A percentile compares a stretch with the other conserved stretches of the same genome.
Evolutionary conservation across 164 flowering plant genomes (phyloP).

Genomic region (Pachysandra terminalis): DNA sequence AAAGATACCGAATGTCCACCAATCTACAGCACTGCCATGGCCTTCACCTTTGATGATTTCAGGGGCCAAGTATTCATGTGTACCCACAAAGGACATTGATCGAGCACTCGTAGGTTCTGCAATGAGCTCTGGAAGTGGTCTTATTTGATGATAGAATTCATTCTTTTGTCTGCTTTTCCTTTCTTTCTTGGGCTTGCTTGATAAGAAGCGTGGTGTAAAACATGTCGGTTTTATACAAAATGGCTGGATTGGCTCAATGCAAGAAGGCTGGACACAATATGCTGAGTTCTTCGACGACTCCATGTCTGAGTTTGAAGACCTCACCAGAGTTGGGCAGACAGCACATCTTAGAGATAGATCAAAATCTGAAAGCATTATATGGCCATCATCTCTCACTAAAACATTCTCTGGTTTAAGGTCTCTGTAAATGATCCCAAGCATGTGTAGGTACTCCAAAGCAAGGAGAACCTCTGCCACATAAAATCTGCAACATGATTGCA

Average conservation of each 20-base stretch:
- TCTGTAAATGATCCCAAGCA: slow-evolving; percentile 93
- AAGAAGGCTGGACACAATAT: slow-evolving; percentile 64
- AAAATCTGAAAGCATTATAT: slow-evolving; percentile 95
- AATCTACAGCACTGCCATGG: slow-evolving; percentile 96
- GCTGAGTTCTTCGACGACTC: slow-evolving; percentile 42
- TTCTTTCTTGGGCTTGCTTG: slow-evolving; percentile 55
- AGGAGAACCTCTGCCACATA: slow-evolving; percentile 95
- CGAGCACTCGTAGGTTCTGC: slow-evolving; percentile 90
- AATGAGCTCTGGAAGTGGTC: slow-evolving; percentile 75
- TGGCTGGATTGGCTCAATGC: slow-evolving; percentile 69
- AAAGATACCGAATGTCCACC: slow-evolving; percentile 97
- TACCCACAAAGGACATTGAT: slow-evolving; percentile 94
- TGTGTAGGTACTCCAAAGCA: slow-evolving; percentile 90
- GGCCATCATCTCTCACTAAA: slow-evolving; percentile 87
- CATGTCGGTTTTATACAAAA: slow-evolving; percentile 78
- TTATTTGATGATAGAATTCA: slow-evolving; percentile 44
- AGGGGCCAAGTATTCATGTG: slow-evolving; percentile 92
- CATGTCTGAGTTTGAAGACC: slow-evolving; percentile 38
- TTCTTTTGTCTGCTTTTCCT: slow-evolving; percentile 45
- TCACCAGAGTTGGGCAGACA: slow-evolving; percentile 70
- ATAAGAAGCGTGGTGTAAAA: slow-evolving; percentile 63
- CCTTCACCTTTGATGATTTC: slow-evolving; percentile 94
- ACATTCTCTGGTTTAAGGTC: slow-evolving; percentile 96
- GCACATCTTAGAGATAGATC: slow-evolving; percentile 83
- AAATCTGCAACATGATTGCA: slow-evolving; percentile 45